phyloP scores from a whole-genome alignment of 1,139 yeast species.

The Oligophagozyma castellii region DNA sequence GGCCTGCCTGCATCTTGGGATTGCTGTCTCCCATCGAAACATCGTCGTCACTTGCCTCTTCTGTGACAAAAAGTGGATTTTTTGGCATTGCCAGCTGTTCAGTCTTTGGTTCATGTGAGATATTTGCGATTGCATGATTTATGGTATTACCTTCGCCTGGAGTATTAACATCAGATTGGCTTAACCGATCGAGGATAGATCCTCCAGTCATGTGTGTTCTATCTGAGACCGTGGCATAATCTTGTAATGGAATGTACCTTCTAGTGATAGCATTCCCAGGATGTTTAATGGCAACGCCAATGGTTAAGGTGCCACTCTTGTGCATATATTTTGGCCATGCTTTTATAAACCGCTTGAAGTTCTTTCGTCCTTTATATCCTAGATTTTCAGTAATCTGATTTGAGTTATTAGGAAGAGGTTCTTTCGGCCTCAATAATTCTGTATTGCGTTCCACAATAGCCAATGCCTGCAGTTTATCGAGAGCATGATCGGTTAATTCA shows the following conservation, averaged over 20 bases:
- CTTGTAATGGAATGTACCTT: conserved; percentile 7
- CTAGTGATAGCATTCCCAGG: conserved; percentile 15
- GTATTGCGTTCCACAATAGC: conserved; percentile 21
- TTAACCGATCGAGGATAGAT: too few species aligned
- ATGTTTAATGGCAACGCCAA: conserved; percentile 4
- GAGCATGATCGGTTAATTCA: conserved; percentile 22
- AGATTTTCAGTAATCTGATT: conserved; percentile 2
- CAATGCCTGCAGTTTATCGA: conserved; percentile 19
- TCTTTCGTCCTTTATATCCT: conserved; percentile 24
- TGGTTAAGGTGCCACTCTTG: not conserved
- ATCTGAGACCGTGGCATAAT: conserved; percentile 4
- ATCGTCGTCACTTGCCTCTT: not conserved
- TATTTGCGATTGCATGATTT: not conserved
- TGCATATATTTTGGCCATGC: conserved; percentile 11
- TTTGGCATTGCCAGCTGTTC: not conserved
- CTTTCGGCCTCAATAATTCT: conserved; percentile 1
- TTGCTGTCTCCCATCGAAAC: not conserved
- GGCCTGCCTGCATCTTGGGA: not conserved
- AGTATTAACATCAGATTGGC: not conserved
- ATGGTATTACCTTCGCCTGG: not conserved
- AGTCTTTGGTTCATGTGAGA: not conserved
- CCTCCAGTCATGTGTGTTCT: conserved; percentile 1
- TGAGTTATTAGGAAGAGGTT: not conserved
- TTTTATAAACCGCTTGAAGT: conserved; percentile 27
- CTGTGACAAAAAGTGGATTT: not conserved